Evolutionary conservation across 805 yeast species (phyloP), one percentile per base, ranked within the genome.

Genomic region (Cyberlindnera xishuangbannaensis): DNA sequence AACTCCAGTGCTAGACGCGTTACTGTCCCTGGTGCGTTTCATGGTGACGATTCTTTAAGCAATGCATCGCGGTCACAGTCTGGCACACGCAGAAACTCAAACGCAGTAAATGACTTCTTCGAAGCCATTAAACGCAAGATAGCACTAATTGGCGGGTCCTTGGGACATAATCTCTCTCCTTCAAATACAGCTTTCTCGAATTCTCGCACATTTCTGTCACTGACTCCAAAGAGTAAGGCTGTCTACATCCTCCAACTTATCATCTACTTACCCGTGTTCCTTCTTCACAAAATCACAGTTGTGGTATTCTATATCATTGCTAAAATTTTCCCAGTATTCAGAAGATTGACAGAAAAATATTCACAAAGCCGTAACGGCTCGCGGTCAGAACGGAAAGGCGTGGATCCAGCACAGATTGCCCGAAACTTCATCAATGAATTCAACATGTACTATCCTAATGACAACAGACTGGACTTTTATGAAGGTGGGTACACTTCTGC

Each of bases 401-500:
- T 57, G 30, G 75, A 76, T 47, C 79, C 84, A 1, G 63, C 68
- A 14, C 70, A 70, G 34, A 61, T 67, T 26, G 82, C 76, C 1
- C 62, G 68, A 33, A 60, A 66, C 37, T 76, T 78, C 45, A 62
- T 68, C 18, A 55, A 68, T 15, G 66, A 63, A 15, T 65, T 79
- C 31, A 78, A 76, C 47, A 78, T 73, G 42, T 58, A 39, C 45
- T 47, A 60, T 45, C 36, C 43, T 20, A 45, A 39, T 31, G 51
- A 45, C 16, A 38, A 39, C 28, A 31, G 33, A 12, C 13, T 48
- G 16, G 32, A 70, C 59, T 32, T 83, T 45, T 69, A 73, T 37
- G 77, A 75, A 46, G 87, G 87, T 12, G 80, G 94, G 22, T 90
- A 87, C 58, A 76, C 88, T 2, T 79, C 80, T 37, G 88, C 95